Evolutionary conservation across 2,329 filamentous ascomycete genomes (phyloP), one percentile per base, ranked within the genome.

Genomic region (Colletotrichum sidae): DNA sequence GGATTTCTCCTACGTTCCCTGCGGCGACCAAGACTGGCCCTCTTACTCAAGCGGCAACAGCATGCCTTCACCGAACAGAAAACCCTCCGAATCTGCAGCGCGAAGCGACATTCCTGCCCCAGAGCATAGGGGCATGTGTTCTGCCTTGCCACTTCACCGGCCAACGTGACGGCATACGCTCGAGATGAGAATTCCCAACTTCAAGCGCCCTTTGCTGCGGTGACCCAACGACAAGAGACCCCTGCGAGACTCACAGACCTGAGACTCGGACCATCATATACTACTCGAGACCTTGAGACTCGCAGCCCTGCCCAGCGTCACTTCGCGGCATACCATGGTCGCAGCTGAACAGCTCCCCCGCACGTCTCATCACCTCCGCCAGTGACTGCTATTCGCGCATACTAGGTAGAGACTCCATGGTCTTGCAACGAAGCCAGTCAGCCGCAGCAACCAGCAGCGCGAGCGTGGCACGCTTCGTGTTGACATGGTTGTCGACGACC

Each of bases 381-480:
- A 25, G 49, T 38, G 38, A 15, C 34, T 53, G 34, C 56, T 35
- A 25, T 60, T 60, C 50, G 49, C 34, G 57, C 50, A 35, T 38
- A 55, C 25, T 25, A 25, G 4, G 25, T 25, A 45, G 13, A 56
- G 52, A 41, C 58, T 44, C 15, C 35, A 5, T 25, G 4, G 25
- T 25, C 25, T 25, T 35, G 42, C 60, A 60, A 25, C 54, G 57
- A 60, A 60, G 60, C 44, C 54, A 50, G 49, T 49, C 55, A 50
- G 49, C 35, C 39, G 37, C 15, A n/a, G 38, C 9, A 39, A 47
- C 41, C 63, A 63, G 35, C 41, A 53, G 39, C 53, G 47, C 53
- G 54, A 47, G 42, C 59, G 53, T 45, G 60, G 17, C 53, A 33
- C 17, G 55, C 39, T 65, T 60, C 41, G 51, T 44, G 37, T 12